phyloP scores from a whole-genome alignment of 2,329 filamentous ascomycete genomes.

The Epichloe sibirici region DNA sequence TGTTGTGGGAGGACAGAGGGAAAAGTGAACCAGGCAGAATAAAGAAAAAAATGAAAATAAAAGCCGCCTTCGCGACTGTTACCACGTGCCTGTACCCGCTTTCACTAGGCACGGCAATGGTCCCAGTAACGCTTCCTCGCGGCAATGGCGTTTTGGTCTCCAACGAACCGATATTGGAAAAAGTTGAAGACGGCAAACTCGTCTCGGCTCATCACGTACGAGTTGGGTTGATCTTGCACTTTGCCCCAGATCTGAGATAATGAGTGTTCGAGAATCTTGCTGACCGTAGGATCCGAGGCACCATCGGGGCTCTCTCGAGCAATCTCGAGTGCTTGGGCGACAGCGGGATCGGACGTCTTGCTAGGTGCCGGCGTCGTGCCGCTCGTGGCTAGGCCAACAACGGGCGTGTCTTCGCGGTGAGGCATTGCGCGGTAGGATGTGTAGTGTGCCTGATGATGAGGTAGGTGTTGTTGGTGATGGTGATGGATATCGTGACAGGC shows the following conservation, averaged over 20 bases:
- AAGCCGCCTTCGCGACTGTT: background rate
- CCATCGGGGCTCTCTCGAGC: conserved; percentile 63
- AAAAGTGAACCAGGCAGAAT: too few relatives aligned
- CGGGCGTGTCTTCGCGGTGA: conserved; percentile 12
- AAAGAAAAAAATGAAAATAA: background rate
- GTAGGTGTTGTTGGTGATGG: conserved; percentile 3
- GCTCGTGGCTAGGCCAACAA: conserved; percentile 6
- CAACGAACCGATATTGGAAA: conserved; percentile 55
- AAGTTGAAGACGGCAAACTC: conserved; percentile 86
- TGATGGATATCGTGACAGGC: conserved; percentile 8
- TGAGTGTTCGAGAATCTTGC: conserved; percentile 51
- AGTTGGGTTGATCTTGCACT: conserved; percentile 49
- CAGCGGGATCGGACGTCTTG: conserved; percentile 25
- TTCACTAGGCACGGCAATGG: conserved; percentile 23
- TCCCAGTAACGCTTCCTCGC: conserved; percentile 44
- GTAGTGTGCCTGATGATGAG: background rate
- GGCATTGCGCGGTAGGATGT: conserved; percentile 8
- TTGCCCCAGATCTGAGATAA: conserved; percentile 55
- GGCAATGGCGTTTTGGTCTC: conserved; percentile 33
- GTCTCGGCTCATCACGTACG: conserved; percentile 62
- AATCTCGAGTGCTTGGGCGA: conserved; percentile 60
- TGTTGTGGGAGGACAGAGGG: too few relatives aligned
- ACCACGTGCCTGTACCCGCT: background rate
- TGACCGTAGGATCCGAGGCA: conserved; percentile 48
- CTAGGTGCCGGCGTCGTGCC: background rate